Evolutionary conservation across 2,329 filamentous ascomycete genomes (phyloP).

Genomic region (Ploettnerulaceae sp.): DNA sequence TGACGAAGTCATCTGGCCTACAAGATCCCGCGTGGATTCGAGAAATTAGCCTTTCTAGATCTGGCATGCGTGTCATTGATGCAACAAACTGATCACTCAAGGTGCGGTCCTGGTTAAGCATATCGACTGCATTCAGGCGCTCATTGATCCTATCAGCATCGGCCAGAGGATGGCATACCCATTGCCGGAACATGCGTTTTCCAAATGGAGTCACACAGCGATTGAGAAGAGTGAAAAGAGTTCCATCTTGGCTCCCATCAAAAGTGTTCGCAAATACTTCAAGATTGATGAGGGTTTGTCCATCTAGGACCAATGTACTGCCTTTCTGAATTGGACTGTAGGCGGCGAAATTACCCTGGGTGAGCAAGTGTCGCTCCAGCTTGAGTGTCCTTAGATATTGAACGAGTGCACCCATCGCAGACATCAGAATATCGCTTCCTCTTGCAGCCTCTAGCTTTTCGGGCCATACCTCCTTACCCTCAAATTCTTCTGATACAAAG

Average conservation of each 20-base stretch:
- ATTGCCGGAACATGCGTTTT: constrained; percentile 91
- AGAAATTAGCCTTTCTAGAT: constrained; percentile 89
- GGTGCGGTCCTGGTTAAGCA: constrained; percentile 76
- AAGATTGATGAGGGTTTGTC: constrained; percentile 95
- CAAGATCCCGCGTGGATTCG: constrained; percentile 90
- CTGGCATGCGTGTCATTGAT: constrained; percentile 85
- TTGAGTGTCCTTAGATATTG: constrained; percentile 85
- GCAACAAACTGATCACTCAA: constrained; percentile 84
- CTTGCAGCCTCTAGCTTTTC: constrained; percentile 64
- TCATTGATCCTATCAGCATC: constrained; percentile 87
- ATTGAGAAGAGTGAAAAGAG: constrained; percentile 85
- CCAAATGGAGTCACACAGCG: constrained; percentile 95
- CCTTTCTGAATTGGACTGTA: constrained; percentile 90
- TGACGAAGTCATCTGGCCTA: constrained; percentile 86
- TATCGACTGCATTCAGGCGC: constrained; percentile 87
- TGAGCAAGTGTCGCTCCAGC: constrained; percentile 80
- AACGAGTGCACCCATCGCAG: constrained; percentile 80
- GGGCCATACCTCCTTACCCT: constrained; percentile 65
- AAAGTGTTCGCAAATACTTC: constrained; percentile 93
- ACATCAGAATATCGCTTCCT: constrained; percentile 81
- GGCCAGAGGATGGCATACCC: constrained; percentile 93
- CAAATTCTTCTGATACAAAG: constrained; percentile 56
- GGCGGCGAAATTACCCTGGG: constrained; percentile 83
- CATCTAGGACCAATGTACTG: constrained; percentile 86
- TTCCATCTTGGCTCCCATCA: constrained; percentile 80